Percentiles rank a stretch among this genome's conserved stretches.
Evolutionary conservation across 2,329 filamentous ascomycete genomes (phyloP).

Genomic region (Colletotrichum euphorbiae): DNA sequence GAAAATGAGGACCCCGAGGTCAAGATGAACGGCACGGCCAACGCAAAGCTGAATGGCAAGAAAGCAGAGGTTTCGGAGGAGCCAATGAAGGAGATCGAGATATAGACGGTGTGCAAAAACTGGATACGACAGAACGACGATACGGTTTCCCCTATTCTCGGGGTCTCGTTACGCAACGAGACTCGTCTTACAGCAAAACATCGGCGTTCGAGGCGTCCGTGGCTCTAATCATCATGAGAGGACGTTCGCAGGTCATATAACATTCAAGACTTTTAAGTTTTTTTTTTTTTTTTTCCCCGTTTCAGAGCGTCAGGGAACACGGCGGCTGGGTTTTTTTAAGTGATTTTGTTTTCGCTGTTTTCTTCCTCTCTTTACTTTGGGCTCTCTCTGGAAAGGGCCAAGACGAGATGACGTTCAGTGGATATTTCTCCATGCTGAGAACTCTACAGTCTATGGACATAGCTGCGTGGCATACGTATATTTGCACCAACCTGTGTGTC

Average conservation of each 20-base stretch:
- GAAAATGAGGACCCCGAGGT: constrained; percentile 46
- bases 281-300: constrained; percentile 10
- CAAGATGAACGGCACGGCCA: constrained; percentile 53
- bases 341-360: constrained; percentile 17
- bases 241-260: constrained; percentile 40
- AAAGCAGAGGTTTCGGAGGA: constrained; percentile 58
- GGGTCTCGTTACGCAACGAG: constrained; percentile 37
- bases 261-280: constrained; percentile 31
- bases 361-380: constrained; percentile 24
- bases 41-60: constrained; percentile 57
- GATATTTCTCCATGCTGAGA: constrained; percentile 26
- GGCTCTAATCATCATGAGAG: constrained; percentile 38
- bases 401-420: constrained; percentile 34
- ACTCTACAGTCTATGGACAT: constrained; percentile 38
- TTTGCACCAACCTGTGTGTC: constrained; percentile 33
- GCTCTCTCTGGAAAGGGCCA: constrained; percentile 39
- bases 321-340: constrained; percentile 35
- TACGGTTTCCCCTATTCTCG: constrained; percentile 40
- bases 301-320: constrained; percentile 38
- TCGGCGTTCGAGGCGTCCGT: constrained; percentile 41
- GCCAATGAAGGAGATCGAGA: constrained; percentile 72
- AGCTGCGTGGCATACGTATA: constrained; percentile 40
- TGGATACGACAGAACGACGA: constrained; percentile 44
- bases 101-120: constrained; percentile 53
- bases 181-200: constrained; percentile 39